Evolutionary conservation across 495 filamentous ascomycete genomes (phyloP).

Genomic region (Neurospora sp.): DNA sequence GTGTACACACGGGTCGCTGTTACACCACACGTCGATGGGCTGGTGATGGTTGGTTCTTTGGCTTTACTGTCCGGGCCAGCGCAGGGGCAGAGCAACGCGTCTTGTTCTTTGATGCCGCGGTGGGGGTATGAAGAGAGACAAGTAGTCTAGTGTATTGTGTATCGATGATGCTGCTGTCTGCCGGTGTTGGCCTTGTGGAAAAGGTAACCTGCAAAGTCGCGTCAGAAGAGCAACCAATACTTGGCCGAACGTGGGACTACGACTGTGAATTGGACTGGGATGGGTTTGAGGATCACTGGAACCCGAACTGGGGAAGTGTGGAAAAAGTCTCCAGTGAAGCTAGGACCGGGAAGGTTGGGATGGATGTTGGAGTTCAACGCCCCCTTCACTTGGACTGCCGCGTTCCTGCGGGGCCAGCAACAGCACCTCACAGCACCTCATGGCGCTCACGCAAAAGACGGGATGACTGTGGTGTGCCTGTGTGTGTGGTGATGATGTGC

Average conservation of each 20-base stretch:
- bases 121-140: neutral
- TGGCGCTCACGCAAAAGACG: neutral
- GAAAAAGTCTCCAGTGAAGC: neutral
- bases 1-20: slow-evolving; percentile 18
- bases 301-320: neutral
- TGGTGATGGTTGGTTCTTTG: slow-evolving; percentile 21
- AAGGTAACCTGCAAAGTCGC: slow-evolving; percentile 25
- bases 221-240: slow-evolving; percentile 19
- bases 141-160: neutral
- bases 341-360: neutral
- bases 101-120: slow-evolving; percentile 6
- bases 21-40: slow-evolving; percentile 23
- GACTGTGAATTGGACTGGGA: neutral
- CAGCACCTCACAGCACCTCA: neutral
- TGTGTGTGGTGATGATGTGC: neutral
- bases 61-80: slow-evolving; percentile 6
- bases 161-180: neutral
- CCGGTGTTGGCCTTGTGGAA: slow-evolving; percentile 13
- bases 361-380: neutral
- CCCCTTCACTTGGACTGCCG: neutral
- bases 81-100: slow-evolving; percentile 11
- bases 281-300: neutral
- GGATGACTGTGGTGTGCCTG: neutral
- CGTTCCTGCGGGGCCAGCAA: neutral
- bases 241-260: neutral